phyloP scores from a whole-genome alignment of 1,284 basidiomycete species.

The Amylostereum areolatum region DNA sequence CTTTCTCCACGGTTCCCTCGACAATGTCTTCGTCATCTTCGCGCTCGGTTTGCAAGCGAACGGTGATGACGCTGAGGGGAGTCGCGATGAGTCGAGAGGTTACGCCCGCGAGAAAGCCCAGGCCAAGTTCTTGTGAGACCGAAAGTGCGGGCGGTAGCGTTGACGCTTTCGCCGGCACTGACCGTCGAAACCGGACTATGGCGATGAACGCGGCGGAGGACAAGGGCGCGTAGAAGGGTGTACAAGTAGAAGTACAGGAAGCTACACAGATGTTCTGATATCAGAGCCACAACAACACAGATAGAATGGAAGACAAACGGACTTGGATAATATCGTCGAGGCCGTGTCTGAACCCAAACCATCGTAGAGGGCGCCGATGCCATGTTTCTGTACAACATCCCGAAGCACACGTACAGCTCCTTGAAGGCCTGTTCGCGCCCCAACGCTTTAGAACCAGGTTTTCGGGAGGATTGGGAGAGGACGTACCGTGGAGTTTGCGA shows the following conservation, averaged over 20 bases:
- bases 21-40: slow-evolving; percentile 21
- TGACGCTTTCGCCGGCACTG: too few relatives aligned
- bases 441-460: slow-evolving; percentile 16
- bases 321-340: slow-evolving; percentile 51
- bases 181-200: not conserved
- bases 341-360: slow-evolving; percentile 44
- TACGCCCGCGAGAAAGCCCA: slow-evolving; percentile 49
- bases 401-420: slow-evolving; percentile 30
- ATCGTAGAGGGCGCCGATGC: slow-evolving; percentile 40
- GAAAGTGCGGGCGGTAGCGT: slow-evolving; percentile 16
- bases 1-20: too few relatives aligned
- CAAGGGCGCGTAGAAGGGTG: slow-evolving; percentile 23
- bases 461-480: slow-evolving; percentile 26
- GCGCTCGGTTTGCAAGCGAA: slow-evolving; percentile 39
- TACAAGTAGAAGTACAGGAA: slow-evolving; percentile 36
- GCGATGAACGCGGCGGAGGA: slow-evolving; percentile 13
- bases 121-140: slow-evolving; percentile 39
- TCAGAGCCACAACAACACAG: not conserved
- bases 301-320: slow-evolving; percentile 10
- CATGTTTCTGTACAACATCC: slow-evolving; percentile 32
- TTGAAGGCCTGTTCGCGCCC: slow-evolving; percentile 21
- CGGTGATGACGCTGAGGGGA: slow-evolving; percentile 46
- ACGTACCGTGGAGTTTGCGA: slow-evolving; percentile 11
- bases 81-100: slow-evolving; percentile 47
- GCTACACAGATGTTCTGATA: slow-evolving; percentile 21